Base-by-base conservation (phyloP, 495 filamentous ascomycete species). In the Aspergillus indologenus region DNA sequence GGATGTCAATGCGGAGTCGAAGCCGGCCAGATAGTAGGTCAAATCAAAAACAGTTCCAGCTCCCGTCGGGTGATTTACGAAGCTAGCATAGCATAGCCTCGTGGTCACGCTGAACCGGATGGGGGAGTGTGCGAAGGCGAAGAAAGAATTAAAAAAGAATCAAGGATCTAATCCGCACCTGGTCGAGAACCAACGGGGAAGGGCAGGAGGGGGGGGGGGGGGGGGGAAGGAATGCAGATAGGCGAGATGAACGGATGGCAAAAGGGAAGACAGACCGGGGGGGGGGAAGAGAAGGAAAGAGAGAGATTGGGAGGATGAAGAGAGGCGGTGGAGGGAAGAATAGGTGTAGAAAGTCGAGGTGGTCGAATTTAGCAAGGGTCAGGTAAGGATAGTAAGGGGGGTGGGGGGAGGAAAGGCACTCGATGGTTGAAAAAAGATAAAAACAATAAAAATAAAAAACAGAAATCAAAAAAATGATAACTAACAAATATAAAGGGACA, bases 81-180 rank as follows among this genome's bases (percentile, higher is more conserved):
- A 59, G 61, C 68, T 70, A 68, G 65, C 65, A 70, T 70, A 68
- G 65, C 65, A 70, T 66, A 68, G 63, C 65, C 65, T 68, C 63
- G 65, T 65, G 65, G 60, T 58, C 67, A 69, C 62, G 57, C 56
- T 64, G 56, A 57, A 47, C 57, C 57, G 45, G 57, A 56, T 26
- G 51, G 60, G 47, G 50, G 26, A 29, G 26, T 29, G 53, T 45
- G 22, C 45, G 23, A 54, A 17, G 22, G 46, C 24, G 29, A 20
- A 24, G 43, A 43, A 43, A 34, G 51, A 17, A 6, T 45, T 55
- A 42, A 23, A 42, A 48, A 43, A 53, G 29, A 61, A n/a, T n/a
- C n/a, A n/a, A 29, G 50, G 53, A 58, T 26, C 47, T 60, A 65
- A 59, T 60, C 60, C 51, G 34, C 40, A 57, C 54, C 56, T 29